Percentiles rank a stretch among this genome's conserved stretches.
Evolutionary conservation across 140 eudicot genomes (phyloP).

Genomic region (Ambrosia hybrid): DNA sequence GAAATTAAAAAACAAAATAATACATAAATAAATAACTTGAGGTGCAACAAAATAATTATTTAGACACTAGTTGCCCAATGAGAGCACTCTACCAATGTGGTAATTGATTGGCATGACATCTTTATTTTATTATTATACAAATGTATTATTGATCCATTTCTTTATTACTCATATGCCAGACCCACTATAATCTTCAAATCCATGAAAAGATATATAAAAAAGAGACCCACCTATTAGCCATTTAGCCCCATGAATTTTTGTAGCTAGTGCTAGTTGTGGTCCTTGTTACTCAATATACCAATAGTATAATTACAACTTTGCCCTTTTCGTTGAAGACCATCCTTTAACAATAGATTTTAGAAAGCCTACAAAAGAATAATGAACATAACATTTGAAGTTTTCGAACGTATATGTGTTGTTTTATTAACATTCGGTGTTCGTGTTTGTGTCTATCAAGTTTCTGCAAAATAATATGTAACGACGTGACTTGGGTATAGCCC

Average conservation of each 20-base stretch:
- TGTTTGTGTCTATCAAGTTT: no score
- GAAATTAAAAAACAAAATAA: background rate
- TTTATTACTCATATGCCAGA: slow-evolving; percentile 27
- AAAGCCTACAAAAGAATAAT: no score
- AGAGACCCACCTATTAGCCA: slow-evolving; percentile 11
- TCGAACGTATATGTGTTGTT: no score
- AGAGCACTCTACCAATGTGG: slow-evolving; percentile 28
- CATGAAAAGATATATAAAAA: slow-evolving; percentile 24
- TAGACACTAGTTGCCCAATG: slow-evolving; percentile 18
- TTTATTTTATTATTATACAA: slow-evolving; percentile 9
- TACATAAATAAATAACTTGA: background rate
- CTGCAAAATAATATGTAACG: no score
- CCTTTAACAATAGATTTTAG: no score
- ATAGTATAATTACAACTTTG: background rate
- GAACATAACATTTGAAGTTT: no score
- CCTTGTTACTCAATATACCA: background rate
- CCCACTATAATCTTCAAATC: slow-evolving; percentile 29
- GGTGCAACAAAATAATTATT: slow-evolving; percentile 11
- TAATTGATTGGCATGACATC: slow-evolving; percentile 33
- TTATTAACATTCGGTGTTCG: no score
- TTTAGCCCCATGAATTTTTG: slow-evolving; percentile 29
- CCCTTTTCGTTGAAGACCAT: background rate
- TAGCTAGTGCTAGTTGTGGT: slow-evolving; percentile 15
- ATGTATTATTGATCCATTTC: slow-evolving; percentile 17
- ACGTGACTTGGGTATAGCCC: no score